phyloP scores from a whole-genome alignment of 768 basidiomycete species.

The Pulveroboletus ravenelii region DNA sequence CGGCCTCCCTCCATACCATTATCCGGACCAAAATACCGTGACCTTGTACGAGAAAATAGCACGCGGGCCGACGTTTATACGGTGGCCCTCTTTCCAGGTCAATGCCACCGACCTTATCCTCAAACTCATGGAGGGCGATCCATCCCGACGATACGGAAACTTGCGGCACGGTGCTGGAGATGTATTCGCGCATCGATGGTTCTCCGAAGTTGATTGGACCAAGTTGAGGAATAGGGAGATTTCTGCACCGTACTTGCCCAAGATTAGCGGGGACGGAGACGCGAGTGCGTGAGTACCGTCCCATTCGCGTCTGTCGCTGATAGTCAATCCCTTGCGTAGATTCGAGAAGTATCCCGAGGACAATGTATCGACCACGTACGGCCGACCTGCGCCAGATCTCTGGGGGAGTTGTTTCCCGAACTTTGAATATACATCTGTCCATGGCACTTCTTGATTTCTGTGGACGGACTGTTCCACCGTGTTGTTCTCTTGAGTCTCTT shows the following conservation, averaged over 20 bases:
- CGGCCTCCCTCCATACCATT: conserved; percentile 93
- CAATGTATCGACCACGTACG: conserved; percentile 57
- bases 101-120: conserved; percentile 85
- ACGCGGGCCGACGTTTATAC: conserved; percentile 64
- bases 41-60: conserved; percentile 90
- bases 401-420: conserved; percentile 71
- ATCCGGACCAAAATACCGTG: conserved; percentile 78
- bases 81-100: conserved; percentile 73
- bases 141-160: conserved; percentile 87
- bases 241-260: conserved; percentile 91
- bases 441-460: conserved; percentile 27
- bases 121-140: conserved; percentile 85
- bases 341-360: conserved; percentile 81
- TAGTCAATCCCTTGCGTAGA: conserved; percentile 31
- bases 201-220: conserved; percentile 89
- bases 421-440: conserved; percentile 60
- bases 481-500: background rate
- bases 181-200: conserved; percentile 92
- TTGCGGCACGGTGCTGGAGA: conserved; percentile 83
- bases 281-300: conserved; percentile 73
- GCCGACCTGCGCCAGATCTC: conserved; percentile 50
- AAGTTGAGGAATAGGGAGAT: conserved; percentile 80
- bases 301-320: background rate
- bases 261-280: conserved; percentile 89
- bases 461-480: background rate